These are phyloP conservation scores for Penicillium chermesinum DNA, from an alignment of 495 filamentous ascomycete species.

Conservation along the genomic window DNA sequence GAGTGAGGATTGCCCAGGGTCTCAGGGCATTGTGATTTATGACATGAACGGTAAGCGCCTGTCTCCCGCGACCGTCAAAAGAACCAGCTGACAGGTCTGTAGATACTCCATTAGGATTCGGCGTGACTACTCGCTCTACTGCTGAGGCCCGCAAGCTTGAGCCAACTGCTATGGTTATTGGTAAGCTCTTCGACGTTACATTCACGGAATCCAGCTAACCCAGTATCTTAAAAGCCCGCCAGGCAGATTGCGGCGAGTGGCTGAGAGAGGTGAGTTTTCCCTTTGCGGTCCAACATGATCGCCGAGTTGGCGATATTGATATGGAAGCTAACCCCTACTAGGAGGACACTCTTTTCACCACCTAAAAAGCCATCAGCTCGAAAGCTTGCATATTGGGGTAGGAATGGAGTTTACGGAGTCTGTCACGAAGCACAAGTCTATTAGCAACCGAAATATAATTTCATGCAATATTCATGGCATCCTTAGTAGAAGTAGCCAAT, in stretches of 20 bases:
- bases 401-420: slow-evolving; percentile 25
- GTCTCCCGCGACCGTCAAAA: too few species aligned
- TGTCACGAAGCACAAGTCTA: slow-evolving; percentile 14
- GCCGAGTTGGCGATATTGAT: background rate
- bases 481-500: background rate
- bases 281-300: background rate
- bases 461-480: background rate
- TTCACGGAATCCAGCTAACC: background rate
- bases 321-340: slow-evolving; percentile 21
- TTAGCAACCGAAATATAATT: background rate
- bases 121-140: slow-evolving; percentile 72
- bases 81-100: background rate
- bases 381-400: slow-evolving; percentile 14
- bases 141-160: slow-evolving; percentile 75
- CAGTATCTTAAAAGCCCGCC: background rate
- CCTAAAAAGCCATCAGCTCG: slow-evolving; percentile 22
- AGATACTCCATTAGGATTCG: slow-evolving; percentile 4
- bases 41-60: slow-evolving; percentile 7
- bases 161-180: slow-evolving; percentile 80
- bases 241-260: slow-evolving; percentile 58
- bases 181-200: slow-evolving; percentile 32
- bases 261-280: slow-evolving; percentile 60
- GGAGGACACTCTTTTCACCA: slow-evolving; percentile 48
- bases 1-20: slow-evolving; percentile 36
- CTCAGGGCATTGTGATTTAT: slow-evolving; percentile 10